These are phyloP conservation scores for Hypoxylon rubiginosum DNA, from an alignment of 2,329 filamentous ascomycete genomes.

Conservation along the genomic window DNA sequence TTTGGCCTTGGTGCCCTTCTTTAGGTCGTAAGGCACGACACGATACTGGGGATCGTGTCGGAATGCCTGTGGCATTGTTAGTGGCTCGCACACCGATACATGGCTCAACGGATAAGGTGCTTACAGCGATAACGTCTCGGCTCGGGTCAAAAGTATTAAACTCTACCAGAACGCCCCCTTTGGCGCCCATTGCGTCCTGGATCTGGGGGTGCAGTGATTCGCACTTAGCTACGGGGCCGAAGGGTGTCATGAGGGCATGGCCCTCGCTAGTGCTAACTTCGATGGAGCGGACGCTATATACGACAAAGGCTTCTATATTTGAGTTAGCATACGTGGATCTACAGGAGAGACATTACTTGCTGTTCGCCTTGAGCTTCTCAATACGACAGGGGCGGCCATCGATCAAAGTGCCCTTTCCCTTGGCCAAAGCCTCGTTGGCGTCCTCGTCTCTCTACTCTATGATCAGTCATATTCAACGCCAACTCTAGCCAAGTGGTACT, in stretches of 20 bases:
- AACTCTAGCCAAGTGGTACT: conserved; percentile 45
- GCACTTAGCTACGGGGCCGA: conserved; percentile 60
- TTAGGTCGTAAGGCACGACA: conserved; percentile 52
- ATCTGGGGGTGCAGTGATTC: conserved; percentile 54
- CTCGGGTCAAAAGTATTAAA: conserved; percentile 65
- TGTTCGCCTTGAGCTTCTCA: conserved; percentile 71
- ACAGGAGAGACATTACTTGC: conserved; percentile 56
- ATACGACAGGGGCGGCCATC: conserved; percentile 70
- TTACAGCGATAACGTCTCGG: conserved; percentile 64
- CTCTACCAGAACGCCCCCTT: conserved; percentile 60
- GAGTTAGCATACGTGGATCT: conserved; percentile 41
- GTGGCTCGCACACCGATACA: background rate
- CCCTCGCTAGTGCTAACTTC: conserved; percentile 61
- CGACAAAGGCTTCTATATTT: conserved; percentile 62
- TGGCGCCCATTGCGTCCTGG: conserved; percentile 53
- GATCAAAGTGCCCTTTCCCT: conserved; percentile 64
- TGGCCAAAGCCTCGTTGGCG: conserved; percentile 62
- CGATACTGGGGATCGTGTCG: conserved; percentile 51
- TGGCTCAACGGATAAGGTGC: conserved; percentile 37
- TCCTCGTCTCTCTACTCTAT: conserved; percentile 60
- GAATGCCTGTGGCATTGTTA: conserved; percentile 50
- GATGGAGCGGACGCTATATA: conserved; percentile 58
- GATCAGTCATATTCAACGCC: conserved; percentile 44
- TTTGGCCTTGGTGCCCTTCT: conserved; percentile 46
- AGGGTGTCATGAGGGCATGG: conserved; percentile 56